These are phyloP conservation scores for Zoysia japonica DNA, from an alignment of 176 grass and related monocot species.

Conservation along the genomic window DNA sequence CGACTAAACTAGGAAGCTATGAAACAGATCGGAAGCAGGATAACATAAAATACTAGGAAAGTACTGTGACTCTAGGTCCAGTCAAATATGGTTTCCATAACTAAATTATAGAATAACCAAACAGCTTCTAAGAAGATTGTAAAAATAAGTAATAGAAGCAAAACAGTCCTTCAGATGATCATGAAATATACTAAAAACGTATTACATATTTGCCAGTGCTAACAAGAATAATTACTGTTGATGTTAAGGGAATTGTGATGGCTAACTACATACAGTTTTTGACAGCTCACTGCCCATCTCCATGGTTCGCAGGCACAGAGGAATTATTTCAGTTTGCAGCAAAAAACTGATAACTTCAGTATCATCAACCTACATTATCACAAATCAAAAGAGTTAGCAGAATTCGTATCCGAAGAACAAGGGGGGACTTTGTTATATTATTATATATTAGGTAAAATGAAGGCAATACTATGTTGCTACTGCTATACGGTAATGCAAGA, in stretches of 20 bases:
- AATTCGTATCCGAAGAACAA: not conserved
- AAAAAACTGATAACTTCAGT: constrained; percentile 98
- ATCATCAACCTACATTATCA: constrained; percentile 79
- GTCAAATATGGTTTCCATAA: not conserved
- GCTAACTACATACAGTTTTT: constrained; percentile 68
- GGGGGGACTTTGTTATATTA: not conserved
- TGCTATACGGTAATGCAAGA: constrained; percentile 2
- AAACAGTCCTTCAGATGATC: not conserved
- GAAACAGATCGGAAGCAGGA: not conserved
- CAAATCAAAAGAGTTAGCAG: constrained; percentile 18
- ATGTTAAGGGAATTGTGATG: constrained; percentile 21
- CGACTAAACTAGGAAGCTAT: not conserved
- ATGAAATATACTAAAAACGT: not conserved
- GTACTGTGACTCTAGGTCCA: not conserved
- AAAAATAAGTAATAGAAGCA: constrained; percentile 13
- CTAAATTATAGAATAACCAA: not conserved
- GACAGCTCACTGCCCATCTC: constrained; percentile 99
- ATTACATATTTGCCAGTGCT: not conserved
- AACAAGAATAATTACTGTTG: constrained; percentile 32
- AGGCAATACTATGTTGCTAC: not conserved
- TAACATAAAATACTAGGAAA: not conserved
- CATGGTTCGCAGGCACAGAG: constrained; percentile 92
- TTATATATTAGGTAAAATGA: not conserved
- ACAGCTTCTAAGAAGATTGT: not conserved
- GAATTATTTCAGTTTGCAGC: constrained; percentile 99